These are phyloP conservation scores for Fusarium nygamai DNA, from an alignment of 2,329 filamentous ascomycete genomes.

Conservation along the genomic window DNA sequence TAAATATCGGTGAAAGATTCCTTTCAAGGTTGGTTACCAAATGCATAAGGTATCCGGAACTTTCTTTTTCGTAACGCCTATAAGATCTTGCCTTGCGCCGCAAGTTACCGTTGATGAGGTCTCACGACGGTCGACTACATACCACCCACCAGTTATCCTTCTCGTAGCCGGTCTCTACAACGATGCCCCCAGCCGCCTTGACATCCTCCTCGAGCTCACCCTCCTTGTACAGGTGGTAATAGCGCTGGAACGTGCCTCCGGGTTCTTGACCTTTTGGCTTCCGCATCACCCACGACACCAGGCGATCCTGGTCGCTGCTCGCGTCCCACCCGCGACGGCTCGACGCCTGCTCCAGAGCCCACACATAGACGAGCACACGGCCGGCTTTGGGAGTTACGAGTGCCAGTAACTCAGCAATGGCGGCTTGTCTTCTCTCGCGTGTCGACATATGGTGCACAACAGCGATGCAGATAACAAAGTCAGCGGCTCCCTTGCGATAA, in stretches of 20 bases:
- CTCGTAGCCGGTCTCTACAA: constrained; percentile 88
- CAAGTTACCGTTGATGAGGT: constrained; percentile 12
- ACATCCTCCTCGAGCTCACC: constrained; percentile 89
- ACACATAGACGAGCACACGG: constrained; percentile 85
- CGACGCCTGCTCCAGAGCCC: constrained; percentile 90
- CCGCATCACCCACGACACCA: constrained; percentile 91
- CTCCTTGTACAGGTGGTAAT: constrained; percentile 91
- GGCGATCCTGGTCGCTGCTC: constrained; percentile 84
- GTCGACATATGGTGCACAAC: constrained; percentile 95
- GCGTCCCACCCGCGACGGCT: constrained; percentile 92
- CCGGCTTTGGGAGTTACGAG: constrained; percentile 71
- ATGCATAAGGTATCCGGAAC: background rate
- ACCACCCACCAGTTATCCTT: constrained; percentile 99
- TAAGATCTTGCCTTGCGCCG: background rate
- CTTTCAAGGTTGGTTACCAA: constrained; percentile 4
- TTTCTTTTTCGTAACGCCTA: constrained; percentile 14
- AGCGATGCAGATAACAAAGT: constrained; percentile 94
- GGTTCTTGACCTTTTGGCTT: constrained; percentile 44
- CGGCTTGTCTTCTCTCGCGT: constrained; percentile 74
- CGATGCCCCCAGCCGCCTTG: constrained; percentile 74
- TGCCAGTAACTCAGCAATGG: constrained; percentile 75
- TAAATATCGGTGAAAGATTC: constrained; percentile 9
- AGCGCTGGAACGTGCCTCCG: constrained; percentile 79
- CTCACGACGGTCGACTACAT: constrained; percentile 47
- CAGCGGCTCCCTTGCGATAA: constrained; percentile 68